Conservation (phyloP, 352 stramenopile species). For the Phytophthora colocasiae region DNA sequence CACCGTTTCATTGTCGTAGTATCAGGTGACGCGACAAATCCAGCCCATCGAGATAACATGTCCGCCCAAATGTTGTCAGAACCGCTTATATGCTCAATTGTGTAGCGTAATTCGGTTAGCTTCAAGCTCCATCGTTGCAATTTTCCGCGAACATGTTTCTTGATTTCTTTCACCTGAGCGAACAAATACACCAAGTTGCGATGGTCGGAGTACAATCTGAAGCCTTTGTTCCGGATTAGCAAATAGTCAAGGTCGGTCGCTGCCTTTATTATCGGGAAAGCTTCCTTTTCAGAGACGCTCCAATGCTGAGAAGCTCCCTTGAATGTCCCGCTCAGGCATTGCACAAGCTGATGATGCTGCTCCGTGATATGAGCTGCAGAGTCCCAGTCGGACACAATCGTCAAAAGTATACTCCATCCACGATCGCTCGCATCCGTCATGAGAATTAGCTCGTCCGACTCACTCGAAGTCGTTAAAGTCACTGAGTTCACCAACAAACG, state of each 20-base stretch:
- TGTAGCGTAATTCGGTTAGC: background rate
- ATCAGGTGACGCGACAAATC: no score
- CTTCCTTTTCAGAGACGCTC: background rate
- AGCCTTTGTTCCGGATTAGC: background rate
- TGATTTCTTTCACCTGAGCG: background rate
- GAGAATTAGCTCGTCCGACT: background rate
- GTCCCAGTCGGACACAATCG: background rate
- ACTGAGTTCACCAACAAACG: background rate
- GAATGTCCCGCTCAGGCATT: background rate
- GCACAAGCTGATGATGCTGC: background rate
- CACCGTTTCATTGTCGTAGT: no score
- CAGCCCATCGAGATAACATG: background rate
- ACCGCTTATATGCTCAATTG: background rate
- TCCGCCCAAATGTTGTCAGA: background rate
- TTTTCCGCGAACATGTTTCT: background rate
- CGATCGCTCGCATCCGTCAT: background rate
- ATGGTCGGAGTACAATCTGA: background rate
- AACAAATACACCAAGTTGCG: background rate
- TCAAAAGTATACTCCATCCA: background rate
- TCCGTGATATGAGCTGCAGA: background rate
- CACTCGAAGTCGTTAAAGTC: background rate
- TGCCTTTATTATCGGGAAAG: slow-evolving; percentile 2
- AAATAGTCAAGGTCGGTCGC: background rate
- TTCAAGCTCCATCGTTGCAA: background rate
- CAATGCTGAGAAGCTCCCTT: background rate